Evolutionary conservation across 129 eudicot genomes (phyloP), one percentile per base, ranked within the genome.

Genomic region (Sambucus nigra): DNA sequence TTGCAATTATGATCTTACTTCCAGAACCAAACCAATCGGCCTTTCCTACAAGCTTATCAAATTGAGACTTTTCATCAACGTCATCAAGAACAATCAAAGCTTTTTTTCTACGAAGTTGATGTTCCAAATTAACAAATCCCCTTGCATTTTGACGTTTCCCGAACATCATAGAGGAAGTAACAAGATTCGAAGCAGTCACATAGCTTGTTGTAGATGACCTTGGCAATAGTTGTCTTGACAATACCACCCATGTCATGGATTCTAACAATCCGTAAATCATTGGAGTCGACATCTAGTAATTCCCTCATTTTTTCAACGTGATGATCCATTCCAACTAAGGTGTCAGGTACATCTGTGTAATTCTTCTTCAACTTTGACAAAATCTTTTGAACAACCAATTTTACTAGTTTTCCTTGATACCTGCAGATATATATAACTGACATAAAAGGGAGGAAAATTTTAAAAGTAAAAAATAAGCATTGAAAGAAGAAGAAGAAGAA

Each of bases 141-240:
- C 5, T 50, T 23, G 16, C 15, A 33, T 21, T 44, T 16, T 25
- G 35, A 40, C 20, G 3, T 41, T 40, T 52, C 69, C 12, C 53
- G 24, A 24, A 63, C 60, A 38, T 40, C 24, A 25, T 38, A 28
- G 18, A 63, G 17, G 50, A 63, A 63, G 19, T 44, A 16, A 15
- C 60, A 24, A 46, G 18, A 9, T 9, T 25, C 60, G 26, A 51
- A 63, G 19, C 26, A 19, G 19, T 33, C 33, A 13, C 10, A 54
- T 9, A 22, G 46, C 33, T 18, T 19, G 22, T 62, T 62, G 21
- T 62, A 62, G 9, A 62, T 10, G 15, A 40, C 46, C 4, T 23
- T 62, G 10, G 58, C 46, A 19, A 50, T 35, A 7, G 67, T 62
- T 11, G 67, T 49, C 58, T 62, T 62, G 38, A 57, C 67, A 13